A percentile compares a stretch with the other conserved stretches of the same genome.
Evolutionary conservation across 169 alveolate species (phyloP).

Genomic region (Plasmodium blacklocki): DNA sequence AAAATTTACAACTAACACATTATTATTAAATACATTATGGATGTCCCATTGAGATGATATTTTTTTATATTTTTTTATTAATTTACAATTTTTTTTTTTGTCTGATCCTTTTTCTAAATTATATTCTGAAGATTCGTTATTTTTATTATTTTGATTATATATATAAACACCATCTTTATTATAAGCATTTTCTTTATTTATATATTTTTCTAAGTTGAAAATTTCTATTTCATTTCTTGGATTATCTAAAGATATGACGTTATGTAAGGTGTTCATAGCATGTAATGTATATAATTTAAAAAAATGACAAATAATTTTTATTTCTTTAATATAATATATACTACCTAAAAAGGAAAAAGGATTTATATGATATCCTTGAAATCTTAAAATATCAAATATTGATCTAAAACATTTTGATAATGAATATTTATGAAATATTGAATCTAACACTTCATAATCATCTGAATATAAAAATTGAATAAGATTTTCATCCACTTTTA

Average conservation of each 20-base stretch:
- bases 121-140: background rate
- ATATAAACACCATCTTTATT: background rate
- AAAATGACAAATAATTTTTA: slow-evolving; percentile 10
- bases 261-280: slow-evolving; percentile 48
- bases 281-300: slow-evolving; percentile 7
- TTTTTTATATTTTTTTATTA: background rate
- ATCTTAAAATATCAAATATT: slow-evolving; percentile 25
- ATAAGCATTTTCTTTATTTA: background rate
- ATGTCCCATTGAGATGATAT: background rate
- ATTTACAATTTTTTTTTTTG: background rate
- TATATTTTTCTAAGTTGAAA: background rate
- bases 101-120: background rate
- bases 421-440: slow-evolving; percentile 15
- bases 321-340: slow-evolving; percentile 29
- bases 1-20: slow-evolving; percentile 3
- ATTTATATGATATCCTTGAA: slow-evolving; percentile 30
- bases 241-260: slow-evolving; percentile 15
- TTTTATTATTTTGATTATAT: background rate
- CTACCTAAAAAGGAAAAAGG: slow-evolving; percentile 71
- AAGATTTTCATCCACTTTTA: slow-evolving; percentile 17
- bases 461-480: slow-evolving; percentile 1
- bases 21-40: slow-evolving; percentile 1
- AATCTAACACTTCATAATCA: slow-evolving; percentile 4
- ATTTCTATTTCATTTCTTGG: slow-evolving; percentile 1
- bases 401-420: background rate